Conservation (phyloP, 2,329 filamentous ascomycete species). For the Pseudonectria buxi region DNA sequence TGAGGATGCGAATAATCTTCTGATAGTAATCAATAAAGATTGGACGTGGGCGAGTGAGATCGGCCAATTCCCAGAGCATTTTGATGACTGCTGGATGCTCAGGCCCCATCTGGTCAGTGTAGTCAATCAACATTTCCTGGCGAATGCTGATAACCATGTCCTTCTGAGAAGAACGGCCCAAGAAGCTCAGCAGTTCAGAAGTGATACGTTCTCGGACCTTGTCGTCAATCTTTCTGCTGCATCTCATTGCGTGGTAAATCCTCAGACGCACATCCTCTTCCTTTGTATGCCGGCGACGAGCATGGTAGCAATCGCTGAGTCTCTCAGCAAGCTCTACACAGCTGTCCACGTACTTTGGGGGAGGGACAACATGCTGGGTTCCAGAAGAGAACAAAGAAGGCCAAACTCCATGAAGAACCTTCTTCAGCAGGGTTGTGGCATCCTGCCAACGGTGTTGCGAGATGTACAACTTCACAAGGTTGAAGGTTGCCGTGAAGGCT, state of each 20-base stretch:
- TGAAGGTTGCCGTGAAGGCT: constrained; percentile 34
- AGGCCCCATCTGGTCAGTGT: constrained; percentile 26
- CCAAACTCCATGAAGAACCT: constrained; percentile 39
- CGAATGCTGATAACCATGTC: constrained; percentile 30
- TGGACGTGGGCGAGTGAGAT: constrained; percentile 28
- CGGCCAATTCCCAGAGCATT: constrained; percentile 28
- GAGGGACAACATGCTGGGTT: constrained; percentile 36
- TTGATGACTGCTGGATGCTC: constrained; percentile 29
- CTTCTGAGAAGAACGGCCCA: constrained; percentile 20
- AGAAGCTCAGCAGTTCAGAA: constrained; percentile 23
- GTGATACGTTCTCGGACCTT: constrained; percentile 19
- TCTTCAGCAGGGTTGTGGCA: constrained; percentile 38
- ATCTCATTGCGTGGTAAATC: constrained; percentile 28
- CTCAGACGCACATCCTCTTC: constrained; percentile 29
- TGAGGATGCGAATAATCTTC: constrained; percentile 29
- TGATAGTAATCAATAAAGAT: constrained; percentile 32
- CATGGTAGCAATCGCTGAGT: constrained; percentile 38
- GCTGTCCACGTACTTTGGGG: constrained; percentile 35
- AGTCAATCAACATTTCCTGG: constrained; percentile 33
- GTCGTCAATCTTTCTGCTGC: constrained; percentile 23
- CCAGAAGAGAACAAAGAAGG: constrained; percentile 37
- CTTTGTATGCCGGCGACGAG: constrained; percentile 27
- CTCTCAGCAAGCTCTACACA: constrained; percentile 39
- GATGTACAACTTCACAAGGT: constrained; percentile 34
- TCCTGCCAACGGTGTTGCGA: constrained; percentile 40